Base-by-base conservation (phyloP, 108 stramenopile species). In the Nitzschia inconspicua region DNA sequence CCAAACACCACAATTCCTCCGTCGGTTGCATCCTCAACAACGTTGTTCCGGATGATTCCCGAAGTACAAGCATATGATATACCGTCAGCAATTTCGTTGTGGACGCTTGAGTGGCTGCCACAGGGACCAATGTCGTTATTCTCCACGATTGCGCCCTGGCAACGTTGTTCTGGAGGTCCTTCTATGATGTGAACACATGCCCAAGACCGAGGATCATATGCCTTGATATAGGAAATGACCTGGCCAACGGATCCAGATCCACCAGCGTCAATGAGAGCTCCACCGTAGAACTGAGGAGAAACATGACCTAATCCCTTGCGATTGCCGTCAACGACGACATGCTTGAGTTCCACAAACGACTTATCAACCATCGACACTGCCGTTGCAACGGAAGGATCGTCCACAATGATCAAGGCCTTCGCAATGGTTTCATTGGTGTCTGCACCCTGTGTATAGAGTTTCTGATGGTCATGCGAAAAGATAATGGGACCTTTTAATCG, bases 281-380 rank as follows among this genome's bases (percentile, higher is more conserved):
- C n/a, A n/a, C n/a, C n/a, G n/a, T n/a, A n/a, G n/a, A n/a, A n/a
- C n/a, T n/a, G n/a, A n/a, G n/a, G n/a, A n/a, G n/a, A n/a, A n/a
- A n/a, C n/a, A n/a, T n/a, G n/a, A 16, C 14, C 8, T 7, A 46
- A 20, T 7, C 14, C 20, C 20, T 9, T 7, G 16, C 44, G 44
- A 46, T 46, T 46, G 7, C 44, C 44, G 20, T 46, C 44, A 7
- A 46, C 16, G 18, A 46, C 44, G n/a, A 46, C 44, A 46, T 16
- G n/a, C 20, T n/a, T 46, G 8, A 46, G 7, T 46, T 46, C 18
- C n/a, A 20, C 44, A 46, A n/a, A 16, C 7, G n/a, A n/a, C 7
- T 7, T 19, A 46, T 46, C n/a, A 19, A 13, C 6, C 44, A 46
- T 46, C 18, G 14, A n/a, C 7, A 46, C 20, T 16, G 44, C 44